Evolutionary conservation across 2,329 filamentous ascomycete genomes (phyloP).

Genomic region (Bipolaris bicolor): DNA sequence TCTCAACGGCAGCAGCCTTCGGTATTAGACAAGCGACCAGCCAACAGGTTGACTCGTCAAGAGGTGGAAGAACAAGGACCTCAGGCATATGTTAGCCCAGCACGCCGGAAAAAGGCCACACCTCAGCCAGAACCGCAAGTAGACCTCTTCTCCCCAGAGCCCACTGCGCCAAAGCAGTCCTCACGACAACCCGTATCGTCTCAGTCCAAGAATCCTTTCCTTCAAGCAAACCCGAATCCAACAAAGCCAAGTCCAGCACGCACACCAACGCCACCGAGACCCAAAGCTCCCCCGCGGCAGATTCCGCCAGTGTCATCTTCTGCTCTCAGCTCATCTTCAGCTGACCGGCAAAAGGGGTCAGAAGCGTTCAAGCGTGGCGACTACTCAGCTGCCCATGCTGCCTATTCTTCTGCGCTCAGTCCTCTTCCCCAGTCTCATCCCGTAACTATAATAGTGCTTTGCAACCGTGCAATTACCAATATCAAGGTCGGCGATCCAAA

Average conservation of each 20-base stretch:
- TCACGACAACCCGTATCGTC: conserved; percentile 42
- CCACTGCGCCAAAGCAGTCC: conserved; percentile 28
- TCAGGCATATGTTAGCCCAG: conserved; percentile 86
- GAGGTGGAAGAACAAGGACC: conserved; percentile 79
- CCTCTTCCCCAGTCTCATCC: conserved; percentile 80
- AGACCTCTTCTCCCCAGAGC: conserved; percentile 64
- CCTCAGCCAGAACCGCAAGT: conserved; percentile 55
- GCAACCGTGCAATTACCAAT: conserved; percentile 87
- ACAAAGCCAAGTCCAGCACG: conserved; percentile 46
- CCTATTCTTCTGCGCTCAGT: conserved; percentile 78
- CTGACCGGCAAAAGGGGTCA: conserved; percentile 78
- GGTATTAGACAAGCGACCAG: conserved; percentile 49
- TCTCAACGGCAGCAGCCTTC: conserved; percentile 46
- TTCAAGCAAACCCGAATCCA: conserved; percentile 36
- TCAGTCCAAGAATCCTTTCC: conserved; percentile 50
- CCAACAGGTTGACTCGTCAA: conserved; percentile 71
- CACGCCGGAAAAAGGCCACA: conserved; percentile 73
- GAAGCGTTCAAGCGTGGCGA: conserved; percentile 94
- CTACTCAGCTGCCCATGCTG: conserved; percentile 82
- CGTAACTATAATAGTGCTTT: conserved; percentile 83
- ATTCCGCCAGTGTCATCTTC: conserved; percentile 72
- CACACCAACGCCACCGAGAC: conserved; percentile 51
- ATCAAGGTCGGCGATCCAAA: conserved; percentile 93
- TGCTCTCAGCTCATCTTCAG: conserved; percentile 76
- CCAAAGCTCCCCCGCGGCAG: conserved; percentile 61